Conservation (phyloP, 129 eudicot species). For the Artemisia tridentata region DNA sequence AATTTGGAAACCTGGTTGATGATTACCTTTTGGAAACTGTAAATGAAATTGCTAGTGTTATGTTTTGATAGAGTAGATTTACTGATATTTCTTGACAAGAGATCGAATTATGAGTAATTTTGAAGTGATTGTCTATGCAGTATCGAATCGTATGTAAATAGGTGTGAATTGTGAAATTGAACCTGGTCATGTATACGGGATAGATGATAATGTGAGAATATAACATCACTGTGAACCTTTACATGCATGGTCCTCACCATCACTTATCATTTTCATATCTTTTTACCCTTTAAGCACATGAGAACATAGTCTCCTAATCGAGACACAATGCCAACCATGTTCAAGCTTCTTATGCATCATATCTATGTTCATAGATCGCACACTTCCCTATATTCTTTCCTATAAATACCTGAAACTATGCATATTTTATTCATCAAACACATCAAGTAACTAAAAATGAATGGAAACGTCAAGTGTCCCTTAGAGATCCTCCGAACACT, state of each 20-base stretch:
- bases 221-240: not conserved
- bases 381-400: not conserved
- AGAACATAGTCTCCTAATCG: not conserved
- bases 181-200: constrained; percentile 15
- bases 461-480: not conserved
- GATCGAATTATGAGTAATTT: no score
- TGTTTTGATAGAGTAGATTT: no score
- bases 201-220: constrained; percentile 18
- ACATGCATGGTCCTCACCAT: not conserved
- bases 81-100: no score
- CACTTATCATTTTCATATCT: constrained; percentile 1
- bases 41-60: no score
- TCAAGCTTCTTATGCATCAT: constrained; percentile 9
- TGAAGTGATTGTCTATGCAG: no score
- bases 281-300: constrained; percentile 5
- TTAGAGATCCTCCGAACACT: not conserved
- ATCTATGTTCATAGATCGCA: not conserved
- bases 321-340: constrained; percentile 16
- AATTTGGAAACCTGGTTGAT: no score
- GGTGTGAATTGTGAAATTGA: not conserved
- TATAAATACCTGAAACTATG: not conserved
- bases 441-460: not conserved
- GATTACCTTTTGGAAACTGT: no score
- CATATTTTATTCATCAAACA: no score
- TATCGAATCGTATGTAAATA: not conserved